phyloP scores from a whole-genome alignment of 371 early-diverging fungal genomes.

The Mortierella sp. region DNA sequence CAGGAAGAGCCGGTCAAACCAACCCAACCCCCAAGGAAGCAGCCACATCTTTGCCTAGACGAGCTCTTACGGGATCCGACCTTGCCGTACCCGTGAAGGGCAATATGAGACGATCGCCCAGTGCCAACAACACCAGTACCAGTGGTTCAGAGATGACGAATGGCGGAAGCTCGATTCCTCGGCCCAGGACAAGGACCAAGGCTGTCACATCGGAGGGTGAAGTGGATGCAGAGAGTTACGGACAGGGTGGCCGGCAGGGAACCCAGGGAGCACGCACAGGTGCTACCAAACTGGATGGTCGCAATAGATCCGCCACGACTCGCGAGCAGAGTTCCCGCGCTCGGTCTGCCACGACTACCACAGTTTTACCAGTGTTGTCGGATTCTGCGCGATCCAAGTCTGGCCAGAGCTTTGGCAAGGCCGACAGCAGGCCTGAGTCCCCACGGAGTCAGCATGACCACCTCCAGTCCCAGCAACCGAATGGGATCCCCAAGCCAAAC shows the following conservation, averaged over 20 bases:
- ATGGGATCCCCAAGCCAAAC: slow-evolving; percentile 13
- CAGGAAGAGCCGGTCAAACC: slow-evolving; percentile 6
- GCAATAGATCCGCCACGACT: slow-evolving; percentile 5
- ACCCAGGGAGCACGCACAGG: slow-evolving; percentile 5
- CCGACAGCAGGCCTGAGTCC: not conserved
- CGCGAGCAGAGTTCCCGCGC: slow-evolving; percentile 17
- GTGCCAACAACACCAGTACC: not conserved
- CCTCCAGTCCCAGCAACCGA: not conserved
- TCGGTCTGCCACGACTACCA: slow-evolving; percentile 21
- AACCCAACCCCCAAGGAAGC: not conserved
- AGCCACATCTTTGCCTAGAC: not conserved
- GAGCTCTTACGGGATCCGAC: not conserved
- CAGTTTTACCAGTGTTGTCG: not conserved
- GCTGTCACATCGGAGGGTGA: slow-evolving; percentile 25
- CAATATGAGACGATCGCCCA: slow-evolving; percentile 5
- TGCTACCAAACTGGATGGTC: not conserved
- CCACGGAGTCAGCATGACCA: not conserved
- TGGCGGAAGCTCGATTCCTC: slow-evolving; percentile 28
- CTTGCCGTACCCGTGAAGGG: not conserved
- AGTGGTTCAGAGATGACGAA: slow-evolving; percentile 6
- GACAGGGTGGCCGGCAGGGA: slow-evolving; percentile 10
- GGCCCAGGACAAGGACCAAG: slow-evolving; percentile 34
- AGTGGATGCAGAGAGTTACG: not conserved
- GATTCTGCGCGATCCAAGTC: not conserved
- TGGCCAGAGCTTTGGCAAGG: not conserved